Base-by-base conservation (phyloP, 345 rosid genomes). In the Euphorbia peplus region DNA sequence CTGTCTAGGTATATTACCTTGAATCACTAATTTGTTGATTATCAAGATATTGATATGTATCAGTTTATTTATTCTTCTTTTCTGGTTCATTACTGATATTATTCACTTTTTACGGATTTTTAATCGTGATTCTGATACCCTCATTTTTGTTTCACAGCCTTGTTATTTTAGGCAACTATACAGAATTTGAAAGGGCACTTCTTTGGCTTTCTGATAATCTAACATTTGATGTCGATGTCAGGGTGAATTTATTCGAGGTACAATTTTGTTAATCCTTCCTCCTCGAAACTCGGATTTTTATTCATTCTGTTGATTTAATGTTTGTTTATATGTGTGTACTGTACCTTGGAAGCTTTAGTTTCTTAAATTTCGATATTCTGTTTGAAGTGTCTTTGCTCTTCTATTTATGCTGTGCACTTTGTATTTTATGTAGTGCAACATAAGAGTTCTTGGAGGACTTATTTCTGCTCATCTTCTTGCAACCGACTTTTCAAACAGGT, bases 381-480 rank as follows among this genome's bases (percentile, higher is more conserved):
- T 28, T 56, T 64, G 60, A 72, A 60, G 66, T 72, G 46, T 64
- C 74, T 81, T 72, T 75, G 42, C 64, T 70, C 65, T 70, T 78
- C 7, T 32, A 63, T 63, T 75, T 59, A 66, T 4, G 41, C 75
- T 58, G 30, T 55, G 28, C 74, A 77, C 76, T 60, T 75, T 78
- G 71, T 77, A 68, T 76, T 70, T 53, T 83, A n/a, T n/a, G 83
- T 73, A 93, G 98, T 89, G 97, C 92, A 93, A 93, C 83, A 91
- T 93, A 80, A 84, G 98, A 89, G 84, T 91, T 80, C 98, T 93
- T 80, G 96, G 98, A 80, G 98, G 97, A 84, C 98, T 93, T 83
- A 84, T 93, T 72, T 89, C 98, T 78, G 96, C 96, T 73, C 98
- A 93, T 89, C 85, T 93, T 85, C 98, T 93, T 90, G 96, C 97